These are phyloP conservation scores for Nidula niveotomentosa DNA, from an alignment of 1,284 basidiomycete species.

Conservation along the genomic window DNA sequence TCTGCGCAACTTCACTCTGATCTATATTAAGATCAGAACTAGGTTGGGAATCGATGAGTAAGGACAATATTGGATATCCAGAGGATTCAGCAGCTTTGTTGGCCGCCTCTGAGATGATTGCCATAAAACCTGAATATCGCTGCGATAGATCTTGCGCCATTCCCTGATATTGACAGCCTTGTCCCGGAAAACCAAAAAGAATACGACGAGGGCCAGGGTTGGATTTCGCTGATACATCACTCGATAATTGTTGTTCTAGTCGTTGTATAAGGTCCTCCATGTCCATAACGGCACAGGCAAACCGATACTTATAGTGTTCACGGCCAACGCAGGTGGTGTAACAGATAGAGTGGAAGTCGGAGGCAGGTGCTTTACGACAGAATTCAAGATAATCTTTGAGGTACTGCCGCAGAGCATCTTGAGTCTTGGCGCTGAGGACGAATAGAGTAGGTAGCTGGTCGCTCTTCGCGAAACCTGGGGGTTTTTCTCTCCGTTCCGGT, in stretches of 20 bases:
- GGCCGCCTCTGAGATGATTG: conserved; percentile 23
- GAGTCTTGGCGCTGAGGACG: conserved; percentile 31
- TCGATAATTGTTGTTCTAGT: background rate
- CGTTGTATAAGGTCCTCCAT: background rate
- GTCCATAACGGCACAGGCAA: conserved; percentile 23
- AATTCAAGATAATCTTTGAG: conserved; percentile 27
- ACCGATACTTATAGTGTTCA: conserved; percentile 32
- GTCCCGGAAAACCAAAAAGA: conserved; percentile 33
- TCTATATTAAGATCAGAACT: conserved; percentile 20
- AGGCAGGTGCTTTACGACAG: conserved; percentile 17
- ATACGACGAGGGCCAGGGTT: conserved; percentile 13
- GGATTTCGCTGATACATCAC: background rate
- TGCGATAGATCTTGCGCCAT: conserved; percentile 30
- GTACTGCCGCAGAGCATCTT: conserved; percentile 24
- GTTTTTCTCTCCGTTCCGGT: conserved; percentile 3
- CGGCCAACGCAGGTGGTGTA: conserved; percentile 33
- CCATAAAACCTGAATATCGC: conserved; percentile 25
- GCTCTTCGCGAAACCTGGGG: no score
- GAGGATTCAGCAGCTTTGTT: conserved; percentile 21
- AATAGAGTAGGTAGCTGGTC: conserved; percentile 16
- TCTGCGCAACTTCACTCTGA: conserved; percentile 28
- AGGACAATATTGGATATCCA: conserved; percentile 23
- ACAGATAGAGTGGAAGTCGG: conserved; percentile 27
- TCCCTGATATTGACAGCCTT: conserved; percentile 33
- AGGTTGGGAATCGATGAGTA: conserved; percentile 20